Evolutionary conservation across 768 basidiomycete genomes (phyloP), one percentile per base, ranked within the genome.

Genomic region (Daedaleopsis sinensis): DNA sequence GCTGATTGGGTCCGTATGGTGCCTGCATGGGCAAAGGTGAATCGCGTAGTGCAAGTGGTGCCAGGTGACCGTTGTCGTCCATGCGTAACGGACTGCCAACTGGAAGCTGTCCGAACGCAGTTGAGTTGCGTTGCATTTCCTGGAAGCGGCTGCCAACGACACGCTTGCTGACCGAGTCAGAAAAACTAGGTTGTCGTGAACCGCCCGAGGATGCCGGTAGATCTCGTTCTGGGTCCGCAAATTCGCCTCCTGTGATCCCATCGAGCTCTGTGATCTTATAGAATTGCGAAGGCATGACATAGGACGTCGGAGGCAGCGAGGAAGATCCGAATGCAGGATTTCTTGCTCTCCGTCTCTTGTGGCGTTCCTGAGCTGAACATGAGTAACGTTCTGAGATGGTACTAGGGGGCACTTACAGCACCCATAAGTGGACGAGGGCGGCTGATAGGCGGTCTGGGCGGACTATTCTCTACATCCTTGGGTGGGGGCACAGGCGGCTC

Each of bases 241-340:
- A 83, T 37, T 82, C 77, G 5, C 87, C 87, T 21, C 83, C 85
- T 57, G 77, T 86, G 24, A 91, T 78, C 10, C 85, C 86, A 54
- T 78, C 80, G 4, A 90, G 78, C 24, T 80, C 77, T 23, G 86
- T 81, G 36, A 93, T 80, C 69, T 88, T 87, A 77, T 93, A 93
- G 71, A 89, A 93, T 57, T 87, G 84, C 7, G 88, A 90, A 8
- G 91, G 91, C 5, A 89, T 89, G 10, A 92, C 85, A 67, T 91
- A 93, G 6, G 89, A 88, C 18, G 87, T 87, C 5, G 90, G 90
- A 1, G 88, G 81, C 16, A 88, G 80, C n/a, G 87, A 88, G 7
- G 87, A 87, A 5, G 86, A 79, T 0, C 81, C 88, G 65, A 79
- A 84, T 2, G 88, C 86, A n/a, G 85, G 84, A 65, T 89, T 88